These are phyloP conservation scores for Pachyrhizus erosus DNA, from an alignment of 306 rosid genomes.

Conservation along the genomic window DNA sequence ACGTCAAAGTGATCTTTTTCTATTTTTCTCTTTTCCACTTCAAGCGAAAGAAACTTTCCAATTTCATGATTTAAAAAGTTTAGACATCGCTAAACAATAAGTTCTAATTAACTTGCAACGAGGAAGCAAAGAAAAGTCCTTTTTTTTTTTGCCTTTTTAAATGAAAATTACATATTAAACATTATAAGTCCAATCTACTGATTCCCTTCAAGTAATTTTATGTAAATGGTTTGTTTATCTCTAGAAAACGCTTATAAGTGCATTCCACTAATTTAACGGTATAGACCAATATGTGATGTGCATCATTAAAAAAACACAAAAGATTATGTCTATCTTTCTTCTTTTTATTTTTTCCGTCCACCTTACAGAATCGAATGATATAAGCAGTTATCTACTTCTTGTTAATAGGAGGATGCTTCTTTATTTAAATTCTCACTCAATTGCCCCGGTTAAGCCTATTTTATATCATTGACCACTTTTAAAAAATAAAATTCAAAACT, in stretches of 20 bases:
- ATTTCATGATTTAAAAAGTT: neutral
- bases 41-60: conserved; percentile 9
- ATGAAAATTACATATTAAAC: neutral
- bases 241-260: neutral
- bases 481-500: conserved; percentile 7
- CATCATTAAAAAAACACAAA: no score
- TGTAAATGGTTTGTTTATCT: neutral
- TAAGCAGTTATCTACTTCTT: neutral
- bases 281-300: neutral
- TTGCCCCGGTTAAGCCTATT: conserved; percentile 9
- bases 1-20: neutral
- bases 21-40: neutral
- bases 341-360: neutral
- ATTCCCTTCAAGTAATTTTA: neutral
- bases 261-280: neutral
- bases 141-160: neutral
- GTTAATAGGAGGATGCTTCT: neutral
- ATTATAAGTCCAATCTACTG: neutral
- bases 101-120: conserved; percentile 7
- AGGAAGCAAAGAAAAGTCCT: conserved; percentile 1
- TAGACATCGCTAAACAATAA: neutral
- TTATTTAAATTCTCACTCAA: neutral
- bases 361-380: neutral
- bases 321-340: neutral
- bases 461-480: neutral